phyloP scores from a whole-genome alignment of 257 asterid species.

The Misopates orontium region DNA sequence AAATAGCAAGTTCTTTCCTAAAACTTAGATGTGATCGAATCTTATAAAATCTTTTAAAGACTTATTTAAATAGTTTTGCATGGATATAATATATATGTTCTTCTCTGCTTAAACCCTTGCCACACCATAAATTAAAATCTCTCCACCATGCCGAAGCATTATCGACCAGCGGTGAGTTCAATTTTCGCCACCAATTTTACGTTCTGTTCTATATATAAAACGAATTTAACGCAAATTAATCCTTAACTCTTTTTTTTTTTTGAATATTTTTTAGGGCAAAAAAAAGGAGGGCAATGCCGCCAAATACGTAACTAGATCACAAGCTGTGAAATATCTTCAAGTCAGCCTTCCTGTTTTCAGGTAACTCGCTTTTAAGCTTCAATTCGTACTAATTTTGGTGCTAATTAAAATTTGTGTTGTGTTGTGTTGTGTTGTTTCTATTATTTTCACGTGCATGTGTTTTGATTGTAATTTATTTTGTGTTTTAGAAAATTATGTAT shows the following conservation, averaged over 20 bases:
- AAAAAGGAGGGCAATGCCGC: conserved; percentile 98
- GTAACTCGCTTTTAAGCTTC: conserved; percentile 38
- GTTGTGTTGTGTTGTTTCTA: neutral
- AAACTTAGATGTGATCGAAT: too few relatives aligned
- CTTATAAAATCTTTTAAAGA: too few relatives aligned
- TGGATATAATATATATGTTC: too few relatives aligned
- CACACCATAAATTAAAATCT: too few relatives aligned
- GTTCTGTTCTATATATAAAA: too few relatives aligned
- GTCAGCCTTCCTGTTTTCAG: conserved; percentile 86
- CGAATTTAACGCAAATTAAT: too few relatives aligned
- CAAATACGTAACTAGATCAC: conserved; percentile 81
- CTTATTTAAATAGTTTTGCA: too few relatives aligned
- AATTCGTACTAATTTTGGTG: neutral
- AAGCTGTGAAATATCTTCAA: conserved; percentile 84
- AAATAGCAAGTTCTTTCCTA: too few relatives aligned
- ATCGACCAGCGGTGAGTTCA: conserved; percentile 52
- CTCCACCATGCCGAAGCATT: conserved; percentile 59
- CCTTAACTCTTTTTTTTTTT: neutral
- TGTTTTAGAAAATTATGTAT: conserved; percentile 51
- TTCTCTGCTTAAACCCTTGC: too few relatives aligned
- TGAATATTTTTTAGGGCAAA: conserved; percentile 62
- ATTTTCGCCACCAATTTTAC: too few relatives aligned
- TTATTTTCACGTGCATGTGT: neutral
- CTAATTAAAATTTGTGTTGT: neutral
- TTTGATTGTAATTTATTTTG: conserved; percentile 14